These are phyloP conservation scores for Monotropa hypopitys DNA, from an alignment of 179 eudicot species.

Conservation along the genomic window DNA sequence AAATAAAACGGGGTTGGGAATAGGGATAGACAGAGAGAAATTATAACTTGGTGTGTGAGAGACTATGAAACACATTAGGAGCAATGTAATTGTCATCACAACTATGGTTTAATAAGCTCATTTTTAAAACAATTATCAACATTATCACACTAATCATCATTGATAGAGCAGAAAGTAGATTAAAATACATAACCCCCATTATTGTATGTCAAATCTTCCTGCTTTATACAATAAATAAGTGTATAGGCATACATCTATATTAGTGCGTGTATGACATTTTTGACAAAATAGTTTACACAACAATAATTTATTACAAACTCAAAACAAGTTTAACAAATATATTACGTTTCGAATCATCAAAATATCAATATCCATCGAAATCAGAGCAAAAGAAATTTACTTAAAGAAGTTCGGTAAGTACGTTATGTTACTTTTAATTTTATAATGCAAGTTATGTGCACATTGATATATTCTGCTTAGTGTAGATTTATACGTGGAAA, in stretches of 20 bases:
- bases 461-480: too few species aligned
- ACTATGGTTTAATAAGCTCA: neutral
- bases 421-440: too few species aligned
- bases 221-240: neutral
- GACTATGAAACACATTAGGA: neutral
- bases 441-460: too few species aligned
- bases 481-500: too few species aligned
- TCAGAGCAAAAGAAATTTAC: too few species aligned
- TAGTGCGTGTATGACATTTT: neutral
- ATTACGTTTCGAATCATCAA: neutral
- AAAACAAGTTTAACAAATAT: neutral
- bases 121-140: neutral
- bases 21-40: neutral
- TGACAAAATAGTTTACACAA: neutral
- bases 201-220: neutral
- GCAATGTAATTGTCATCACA: neutral
- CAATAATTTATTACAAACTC: neutral
- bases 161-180: neutral
- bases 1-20: neutral
- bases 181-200: neutral
- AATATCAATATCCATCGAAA: too few species aligned
- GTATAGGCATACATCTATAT: neutral
- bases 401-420: too few species aligned
- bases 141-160: neutral
- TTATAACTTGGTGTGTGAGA: neutral